phyloP scores from a whole-genome alignment of 2,329 filamentous ascomycete species.

The Ophioceras dolichostomum region DNA sequence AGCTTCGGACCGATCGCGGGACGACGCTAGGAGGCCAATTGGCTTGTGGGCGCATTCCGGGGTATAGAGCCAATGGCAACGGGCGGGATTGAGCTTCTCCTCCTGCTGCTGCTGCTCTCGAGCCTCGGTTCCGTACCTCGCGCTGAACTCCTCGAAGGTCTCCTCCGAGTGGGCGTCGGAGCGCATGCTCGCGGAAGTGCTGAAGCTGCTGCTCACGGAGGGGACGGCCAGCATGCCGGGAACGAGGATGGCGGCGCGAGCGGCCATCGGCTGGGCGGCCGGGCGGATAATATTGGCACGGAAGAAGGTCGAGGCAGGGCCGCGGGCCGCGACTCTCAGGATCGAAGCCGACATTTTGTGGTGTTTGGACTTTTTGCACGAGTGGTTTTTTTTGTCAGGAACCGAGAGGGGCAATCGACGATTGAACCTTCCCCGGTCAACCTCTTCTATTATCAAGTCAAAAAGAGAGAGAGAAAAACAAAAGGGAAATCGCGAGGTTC shows the following conservation, averaged over 20 bases:
- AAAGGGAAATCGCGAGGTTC: no score
- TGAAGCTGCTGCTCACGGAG: slow-evolving; percentile 43
- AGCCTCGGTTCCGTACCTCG: slow-evolving; percentile 61
- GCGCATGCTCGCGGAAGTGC: slow-evolving; percentile 45
- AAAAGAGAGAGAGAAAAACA: no score
- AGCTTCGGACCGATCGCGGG: slow-evolving; percentile 5
- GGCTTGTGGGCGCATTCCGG: no score
- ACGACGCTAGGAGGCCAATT: neutral
- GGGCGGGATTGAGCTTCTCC: no score
- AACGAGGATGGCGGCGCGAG: slow-evolving; percentile 36
- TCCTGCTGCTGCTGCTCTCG: neutral
- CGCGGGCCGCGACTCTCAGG: slow-evolving; percentile 60
- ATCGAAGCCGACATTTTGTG: slow-evolving; percentile 48
- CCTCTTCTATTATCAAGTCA: no score
- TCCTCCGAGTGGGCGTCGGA: slow-evolving; percentile 63
- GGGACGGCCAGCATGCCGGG: slow-evolving; percentile 38
- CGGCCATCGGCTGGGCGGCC: slow-evolving; percentile 36
- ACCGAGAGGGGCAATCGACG: no score
- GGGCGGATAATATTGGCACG: slow-evolving; percentile 49
- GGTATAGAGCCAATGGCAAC: no score
- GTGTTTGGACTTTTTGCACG: no score
- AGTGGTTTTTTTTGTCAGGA: no score
- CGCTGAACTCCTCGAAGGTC: slow-evolving; percentile 97
- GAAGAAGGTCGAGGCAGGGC: slow-evolving; percentile 48
- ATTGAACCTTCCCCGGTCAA: no score